Conservation (phyloP, 805 yeast genomes). For the Jamesozyma lodderae region DNA sequence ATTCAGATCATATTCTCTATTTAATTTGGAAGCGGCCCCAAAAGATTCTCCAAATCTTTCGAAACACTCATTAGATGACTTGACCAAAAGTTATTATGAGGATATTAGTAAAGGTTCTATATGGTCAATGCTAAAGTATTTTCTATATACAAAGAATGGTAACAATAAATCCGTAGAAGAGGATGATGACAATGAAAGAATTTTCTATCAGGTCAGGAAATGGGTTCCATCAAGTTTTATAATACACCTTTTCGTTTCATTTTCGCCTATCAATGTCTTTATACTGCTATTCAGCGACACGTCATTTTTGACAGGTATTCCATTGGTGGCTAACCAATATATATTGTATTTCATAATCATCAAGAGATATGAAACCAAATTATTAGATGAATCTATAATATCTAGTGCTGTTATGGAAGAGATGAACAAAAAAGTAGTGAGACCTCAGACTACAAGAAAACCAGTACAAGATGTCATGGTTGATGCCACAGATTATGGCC, state of each 20-base stretch:
- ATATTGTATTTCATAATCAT: conserved; percentile 34
- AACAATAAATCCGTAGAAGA: conserved; percentile 11
- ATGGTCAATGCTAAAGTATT: conserved; percentile 16
- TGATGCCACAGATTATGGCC: conserved; percentile 42
- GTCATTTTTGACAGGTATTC: conserved; percentile 31
- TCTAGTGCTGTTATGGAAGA: conserved; percentile 55
- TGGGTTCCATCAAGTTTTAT: conserved; percentile 63
- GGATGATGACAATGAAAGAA: conserved; percentile 24
- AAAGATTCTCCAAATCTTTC: conserved; percentile 14
- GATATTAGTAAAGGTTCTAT: conserved; percentile 15
- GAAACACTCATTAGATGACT: conserved; percentile 13
- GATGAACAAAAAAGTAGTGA: conserved; percentile 51
- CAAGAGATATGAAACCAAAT: conserved; percentile 37
- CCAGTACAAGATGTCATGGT: conserved; percentile 54
- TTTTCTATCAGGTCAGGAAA: conserved; percentile 47
- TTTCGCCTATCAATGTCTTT: conserved; percentile 49
- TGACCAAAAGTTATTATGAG: conserved; percentile 16
- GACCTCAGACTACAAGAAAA: conserved; percentile 43
- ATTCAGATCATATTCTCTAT: conserved; percentile 19
- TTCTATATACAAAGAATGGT: conserved; percentile 7
- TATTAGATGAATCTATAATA: conserved; percentile 52
- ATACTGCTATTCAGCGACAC: conserved; percentile 35
- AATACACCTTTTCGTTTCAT: conserved; percentile 41
- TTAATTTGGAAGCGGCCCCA: conserved; percentile 2
- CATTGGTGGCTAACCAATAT: conserved; percentile 32